Base-by-base conservation (phyloP, 371 early-diverging fungal species). In the Mucor irregularis region DNA sequence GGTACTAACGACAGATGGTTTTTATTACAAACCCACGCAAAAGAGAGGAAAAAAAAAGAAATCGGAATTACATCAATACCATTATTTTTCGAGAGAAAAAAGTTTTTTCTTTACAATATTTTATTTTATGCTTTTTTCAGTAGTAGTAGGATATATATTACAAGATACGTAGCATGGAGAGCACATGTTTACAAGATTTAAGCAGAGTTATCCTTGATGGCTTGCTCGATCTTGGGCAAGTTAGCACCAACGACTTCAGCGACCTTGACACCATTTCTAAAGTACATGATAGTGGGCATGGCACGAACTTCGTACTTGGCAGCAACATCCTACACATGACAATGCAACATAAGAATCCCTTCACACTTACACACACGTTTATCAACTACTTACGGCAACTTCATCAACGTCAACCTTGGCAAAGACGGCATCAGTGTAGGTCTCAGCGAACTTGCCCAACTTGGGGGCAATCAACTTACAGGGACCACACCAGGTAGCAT, bases 231-330 rank as follows among this genome's bases (percentile, higher is more conserved):
- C 37, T 49, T 62, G 49, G 52, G 40, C 48, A 51, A 8, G 63
- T 85, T 82, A 49, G 92, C 91, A 44, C 94, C 94, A 42, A 89
- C 71, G 17, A 93, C 71, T 64, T 91, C 88, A 30, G 65, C 83
- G 33, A 88, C 64, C 79, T 86, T 81, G n/a, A 73, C 33, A 48
- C 94, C 93, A 16, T 84, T 58, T 67, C 85, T 73, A 82, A 83
- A 90, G 76, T 88, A 76, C 64, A 84, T 79, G 82, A 97, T 89
- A 31, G 96, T 94, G 43, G 97, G 97, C 96, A 96, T 95, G 57
- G 96, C 92, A 25, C 81, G 81, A 68, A 97, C 77, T 8, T 74
- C 73, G 37, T 79, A 82, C 13, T 69, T 62, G 43, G 75, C 71
- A 43, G 92, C 86, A 62, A 94, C 78, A n/a, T 90, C 92, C 74